Evolutionary conservation across 129 eudicot species (phyloP).

Genomic region (Glebionis coronaria): DNA sequence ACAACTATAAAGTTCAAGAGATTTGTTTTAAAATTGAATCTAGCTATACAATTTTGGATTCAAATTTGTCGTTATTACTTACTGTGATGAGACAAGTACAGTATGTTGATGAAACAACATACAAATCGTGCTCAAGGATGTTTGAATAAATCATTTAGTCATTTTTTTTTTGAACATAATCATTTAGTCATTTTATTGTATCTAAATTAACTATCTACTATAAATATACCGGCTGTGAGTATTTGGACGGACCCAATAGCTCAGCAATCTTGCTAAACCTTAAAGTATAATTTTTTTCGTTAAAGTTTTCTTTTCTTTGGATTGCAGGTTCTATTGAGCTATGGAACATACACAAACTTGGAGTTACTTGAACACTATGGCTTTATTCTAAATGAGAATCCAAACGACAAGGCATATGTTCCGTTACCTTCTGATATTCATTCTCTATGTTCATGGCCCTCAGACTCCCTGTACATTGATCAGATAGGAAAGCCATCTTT

Average conservation of each 20-base stretch:
- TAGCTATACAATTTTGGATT: no score
- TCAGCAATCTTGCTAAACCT: constrained; percentile 1
- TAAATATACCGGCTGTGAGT: no score
- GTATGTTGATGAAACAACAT: no score
- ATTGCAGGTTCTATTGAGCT: constrained; percentile 85
- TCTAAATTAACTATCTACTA: no score
- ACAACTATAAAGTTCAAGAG: no score
- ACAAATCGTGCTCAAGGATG: no score
- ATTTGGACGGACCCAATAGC: background rate
- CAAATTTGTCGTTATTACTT: no score
- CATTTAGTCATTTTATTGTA: no score
- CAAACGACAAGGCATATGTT: constrained; percentile 76
- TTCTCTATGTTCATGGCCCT: constrained; percentile 62
- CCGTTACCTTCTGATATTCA: constrained; percentile 57
- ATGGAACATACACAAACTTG: constrained; percentile 86
- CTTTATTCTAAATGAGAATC: constrained; percentile 62
- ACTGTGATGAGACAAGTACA: no score
- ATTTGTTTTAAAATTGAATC: no score
- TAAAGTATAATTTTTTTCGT: background rate
- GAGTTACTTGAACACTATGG: constrained; percentile 98
- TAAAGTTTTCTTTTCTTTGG: background rate
- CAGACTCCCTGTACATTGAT: constrained; percentile 59
- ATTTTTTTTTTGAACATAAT: no score
- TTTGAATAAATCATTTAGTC: no score
- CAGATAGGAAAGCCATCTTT: constrained; percentile 82